These are phyloP conservation scores for Hyaloscypha bicolor DNA, from an alignment of 495 filamentous ascomycete genomes.

Conservation along the genomic window DNA sequence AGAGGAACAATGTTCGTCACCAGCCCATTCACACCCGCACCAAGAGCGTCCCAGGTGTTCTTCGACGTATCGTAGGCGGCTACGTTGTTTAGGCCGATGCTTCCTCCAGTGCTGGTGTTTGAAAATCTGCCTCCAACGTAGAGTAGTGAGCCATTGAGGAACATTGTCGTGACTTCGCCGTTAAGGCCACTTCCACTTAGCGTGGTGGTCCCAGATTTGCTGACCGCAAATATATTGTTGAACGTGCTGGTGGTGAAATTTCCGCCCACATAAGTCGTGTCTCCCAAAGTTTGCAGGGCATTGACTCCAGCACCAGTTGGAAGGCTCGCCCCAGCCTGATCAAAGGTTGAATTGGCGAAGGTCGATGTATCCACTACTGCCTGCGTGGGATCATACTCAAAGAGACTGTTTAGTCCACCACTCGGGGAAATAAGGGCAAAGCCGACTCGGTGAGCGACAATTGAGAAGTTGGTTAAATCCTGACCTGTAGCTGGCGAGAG, in stretches of 20 bases:
- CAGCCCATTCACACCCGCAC: constrained; percentile 81
- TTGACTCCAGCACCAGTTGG: constrained; percentile 64
- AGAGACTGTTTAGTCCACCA: constrained; percentile 83
- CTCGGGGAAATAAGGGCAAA: constrained; percentile 73
- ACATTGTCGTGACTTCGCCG: constrained; percentile 71
- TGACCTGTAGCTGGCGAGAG: constrained; percentile 70
- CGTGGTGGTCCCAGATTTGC: constrained; percentile 57
- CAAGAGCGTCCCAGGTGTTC: constrained; percentile 76
- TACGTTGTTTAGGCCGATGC: constrained; percentile 66
- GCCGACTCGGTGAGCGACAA: constrained; percentile 84
- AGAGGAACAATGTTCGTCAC: constrained; percentile 75
- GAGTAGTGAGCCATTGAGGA: constrained; percentile 61
- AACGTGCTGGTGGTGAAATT: constrained; percentile 73
- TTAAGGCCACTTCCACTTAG: constrained; percentile 78
- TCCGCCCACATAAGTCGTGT: constrained; percentile 74
- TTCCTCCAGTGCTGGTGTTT: constrained; percentile 63
- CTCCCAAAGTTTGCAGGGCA: constrained; percentile 58
- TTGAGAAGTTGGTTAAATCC: constrained; percentile 56
- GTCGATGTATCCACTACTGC: constrained; percentile 58
- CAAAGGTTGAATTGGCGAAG: constrained; percentile 71
- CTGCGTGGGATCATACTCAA: constrained; percentile 78
- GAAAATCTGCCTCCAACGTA: constrained; percentile 90
- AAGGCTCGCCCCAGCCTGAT: constrained; percentile 71
- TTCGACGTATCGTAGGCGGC: constrained; percentile 71
- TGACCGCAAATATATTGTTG: constrained; percentile 76